Base-by-base conservation (phyloP, 1,284 basidiomycete genomes). In the Termitomyces sp. region DNA sequence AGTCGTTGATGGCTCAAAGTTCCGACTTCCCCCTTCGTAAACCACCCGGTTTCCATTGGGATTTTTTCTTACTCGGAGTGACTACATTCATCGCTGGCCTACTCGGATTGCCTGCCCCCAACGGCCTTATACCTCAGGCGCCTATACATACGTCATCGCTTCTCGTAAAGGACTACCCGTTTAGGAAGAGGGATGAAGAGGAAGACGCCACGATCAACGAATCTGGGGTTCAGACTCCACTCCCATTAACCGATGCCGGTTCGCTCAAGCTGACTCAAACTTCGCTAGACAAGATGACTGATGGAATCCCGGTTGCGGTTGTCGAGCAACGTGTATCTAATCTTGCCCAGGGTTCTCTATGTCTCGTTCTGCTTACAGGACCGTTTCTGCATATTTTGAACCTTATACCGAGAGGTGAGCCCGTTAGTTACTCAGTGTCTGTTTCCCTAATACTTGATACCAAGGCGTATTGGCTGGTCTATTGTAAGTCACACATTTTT, bases 101-200 rank as follows among this genome's bases (percentile, higher is more conserved):
- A 16, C 76, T 99, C 2, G 95, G 95, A 14, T 66, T 97, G 3
- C 94, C 95, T 0, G 94, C 95, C 0, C 95, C 95, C 0, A 97
- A 98, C 63, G 95, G 94, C 3, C 78, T 96, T 19, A 97, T 99
- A 45, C 95, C 95, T 0, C 96, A 98, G 70, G 95, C 96, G 0
- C 96, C 95, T 0, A 90, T 97, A 21, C 94, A 97, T 63, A 97
- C 95, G 0, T 81, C 84, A 11, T 89, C 92, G 6, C 80, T 99
- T 0, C 76, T 90, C 14, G 79, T 96, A 37, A 86, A 91, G 78
- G 84, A 86, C 1, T 70, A 62, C 13, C 67, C 70, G 2, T 45
- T 58, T 33, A 83, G 75, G 55, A 72, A 70, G 24, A 58, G 59
- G 33, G 66, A 78, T 8, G 78, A 78, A 26, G 73, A 74, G 54